Base-by-base conservation (phyloP, 2,329 filamentous ascomycete genomes). In the Teratosphaeria epicoccoides region DNA sequence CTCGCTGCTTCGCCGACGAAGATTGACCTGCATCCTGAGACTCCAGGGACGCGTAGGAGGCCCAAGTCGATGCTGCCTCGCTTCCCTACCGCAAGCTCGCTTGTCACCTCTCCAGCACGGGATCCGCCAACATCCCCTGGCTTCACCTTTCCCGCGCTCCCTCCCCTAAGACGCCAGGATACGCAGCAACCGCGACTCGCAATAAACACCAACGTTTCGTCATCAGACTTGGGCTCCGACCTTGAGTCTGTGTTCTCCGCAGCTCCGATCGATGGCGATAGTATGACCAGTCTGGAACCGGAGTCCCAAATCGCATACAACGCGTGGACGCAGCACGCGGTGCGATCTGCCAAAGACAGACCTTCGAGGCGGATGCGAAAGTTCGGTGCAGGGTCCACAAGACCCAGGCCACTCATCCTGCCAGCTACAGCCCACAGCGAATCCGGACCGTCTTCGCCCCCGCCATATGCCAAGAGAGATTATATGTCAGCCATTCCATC, bases 1-100 rank as follows among this genome's bases (percentile, higher is more conserved):
- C 60, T 71, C 4, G 68, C 63, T 6, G 57, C 63, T 5, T 69
- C 68, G 11, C 66, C 68, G 2, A 65, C 60, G 7, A 70, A 67
- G 55, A 57, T 64, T 45, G 66, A 69, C 49, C 49, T 66, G 4
- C 65, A 63, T 33, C 58, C 63, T 6, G 59, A 58, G 22, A 59
- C 60, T 4, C 57, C 60, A n/a, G 58, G 60, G 11, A 55, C 54
- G 46, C 48, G 57, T 11, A 56, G 59, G 20, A 58, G 68, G 47
- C 67, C 65, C 4, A 61, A 59, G 47, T 68, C 66, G 26, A 65
- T 69, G 60, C 59, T 65, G 37, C 61, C 63, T 11, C 63, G 63
- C 43, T 67, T 65, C 51, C 68, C 59, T 5, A 68, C 63, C 7
- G 63, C 59, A 11, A 60, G 61, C n/a, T 59, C 60, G 11, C 49